Conservation (phyloP, 345 rosid genomes). For the Aegle marmelos region DNA sequence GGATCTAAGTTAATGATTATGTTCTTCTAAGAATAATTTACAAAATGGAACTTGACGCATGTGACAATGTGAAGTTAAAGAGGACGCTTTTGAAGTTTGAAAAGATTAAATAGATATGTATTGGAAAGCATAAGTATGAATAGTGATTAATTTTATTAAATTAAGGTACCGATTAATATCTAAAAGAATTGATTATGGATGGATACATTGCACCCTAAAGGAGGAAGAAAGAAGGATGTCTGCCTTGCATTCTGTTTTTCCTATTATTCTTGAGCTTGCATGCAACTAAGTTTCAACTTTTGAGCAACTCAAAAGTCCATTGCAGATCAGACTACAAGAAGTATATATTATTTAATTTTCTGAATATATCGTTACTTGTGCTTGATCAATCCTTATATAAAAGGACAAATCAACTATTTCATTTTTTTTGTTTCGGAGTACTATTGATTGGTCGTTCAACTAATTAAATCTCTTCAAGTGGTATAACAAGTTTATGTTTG, state of each 20-base stretch:
- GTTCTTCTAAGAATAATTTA: constrained; percentile 6
- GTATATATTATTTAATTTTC: not conserved
- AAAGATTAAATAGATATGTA: not conserved
- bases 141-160: too few relatives aligned
- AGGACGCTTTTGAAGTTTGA: not conserved
- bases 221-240: not conserved
- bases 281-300: not conserved
- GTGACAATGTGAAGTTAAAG: constrained; percentile 5
- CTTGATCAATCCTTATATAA: too few relatives aligned
- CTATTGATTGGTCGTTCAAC: too few relatives aligned
- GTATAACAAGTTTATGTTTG: too few relatives aligned
- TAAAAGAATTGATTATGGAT: not conserved
- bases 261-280: not conserved
- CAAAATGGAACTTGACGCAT: constrained; percentile 24
- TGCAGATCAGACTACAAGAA: not conserved
- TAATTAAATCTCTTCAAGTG: too few relatives aligned
- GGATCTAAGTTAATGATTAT: constrained; percentile 41
- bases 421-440: too few relatives aligned
- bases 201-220: not conserved
- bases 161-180: too few relatives aligned
- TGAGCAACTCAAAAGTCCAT: not conserved
- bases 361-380: not conserved
- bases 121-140: not conserved
- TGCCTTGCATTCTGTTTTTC: not conserved
- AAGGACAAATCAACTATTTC: too few relatives aligned